Conservation (phyloP, 2,329 filamentous ascomycete genomes). For the Aureobasidium sp. region DNA sequence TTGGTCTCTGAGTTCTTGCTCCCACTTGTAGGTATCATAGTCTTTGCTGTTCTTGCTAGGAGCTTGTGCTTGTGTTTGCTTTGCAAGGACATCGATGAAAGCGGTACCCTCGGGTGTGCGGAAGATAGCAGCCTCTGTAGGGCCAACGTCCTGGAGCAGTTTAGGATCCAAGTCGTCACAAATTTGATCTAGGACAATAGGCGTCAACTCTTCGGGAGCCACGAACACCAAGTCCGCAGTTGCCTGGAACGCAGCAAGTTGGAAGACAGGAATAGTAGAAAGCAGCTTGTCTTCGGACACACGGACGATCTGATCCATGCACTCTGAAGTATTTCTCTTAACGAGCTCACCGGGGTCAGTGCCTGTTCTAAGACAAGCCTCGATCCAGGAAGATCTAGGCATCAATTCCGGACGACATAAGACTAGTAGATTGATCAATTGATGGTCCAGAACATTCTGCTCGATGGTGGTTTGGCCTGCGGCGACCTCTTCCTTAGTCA, state of each 20-base stretch:
- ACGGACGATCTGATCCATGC: conserved; percentile 61
- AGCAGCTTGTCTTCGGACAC: conserved; percentile 33
- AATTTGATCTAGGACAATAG: conserved; percentile 68
- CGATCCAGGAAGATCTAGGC: conserved; percentile 78
- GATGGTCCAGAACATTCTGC: conserved; percentile 51
- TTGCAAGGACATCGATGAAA: conserved; percentile 85
- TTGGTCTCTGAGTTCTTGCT: conserved; percentile 80
- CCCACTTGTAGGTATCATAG: conserved; percentile 95
- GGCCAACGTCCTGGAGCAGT: conserved; percentile 66
- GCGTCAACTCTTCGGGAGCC: conserved; percentile 72
- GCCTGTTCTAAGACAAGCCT: conserved; percentile 70
- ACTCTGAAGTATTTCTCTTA: conserved; percentile 52
- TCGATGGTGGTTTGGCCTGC: conserved; percentile 40
- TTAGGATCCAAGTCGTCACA: conserved; percentile 63
- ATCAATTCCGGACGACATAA: conserved; percentile 73
- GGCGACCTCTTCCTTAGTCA: conserved; percentile 46
- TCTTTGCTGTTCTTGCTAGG: conserved; percentile 90
- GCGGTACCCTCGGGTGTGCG: conserved; percentile 80
- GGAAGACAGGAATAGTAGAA: conserved; percentile 45
- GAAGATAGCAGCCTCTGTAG: conserved; percentile 87
- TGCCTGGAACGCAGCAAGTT: conserved; percentile 68
- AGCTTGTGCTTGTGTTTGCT: conserved; percentile 62
- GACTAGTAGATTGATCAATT: conserved; percentile 71
- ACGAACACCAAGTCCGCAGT: conserved; percentile 91
- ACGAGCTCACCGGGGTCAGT: conserved; percentile 78